phyloP scores from a whole-genome alignment of 2,329 filamentous ascomycete species.

The Rutstroemia sp. region DNA sequence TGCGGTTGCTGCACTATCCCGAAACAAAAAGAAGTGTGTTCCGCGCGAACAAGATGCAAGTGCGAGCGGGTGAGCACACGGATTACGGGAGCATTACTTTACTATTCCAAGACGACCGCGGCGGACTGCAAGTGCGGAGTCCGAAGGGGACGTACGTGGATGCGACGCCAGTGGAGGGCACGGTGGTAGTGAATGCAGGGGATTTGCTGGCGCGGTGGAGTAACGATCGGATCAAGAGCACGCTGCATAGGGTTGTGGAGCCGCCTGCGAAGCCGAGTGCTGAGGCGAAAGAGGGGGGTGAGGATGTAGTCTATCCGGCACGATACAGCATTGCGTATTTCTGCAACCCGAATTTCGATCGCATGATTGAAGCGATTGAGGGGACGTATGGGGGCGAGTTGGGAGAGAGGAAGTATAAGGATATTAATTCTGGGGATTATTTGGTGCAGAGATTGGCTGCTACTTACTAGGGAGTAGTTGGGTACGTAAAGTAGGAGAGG shows the following conservation, averaged over 20 bases:
- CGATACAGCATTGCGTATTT: constrained; percentile 85
- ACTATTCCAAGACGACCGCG: constrained; percentile 45
- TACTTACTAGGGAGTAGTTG: constrained; percentile 47
- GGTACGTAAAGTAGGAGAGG: too few species aligned
- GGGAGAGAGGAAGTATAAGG: constrained; percentile 68
- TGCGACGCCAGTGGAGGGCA: constrained; percentile 72
- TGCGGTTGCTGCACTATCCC: constrained; percentile 54
- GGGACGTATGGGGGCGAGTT: constrained; percentile 51
- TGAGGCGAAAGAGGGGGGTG: neutral
- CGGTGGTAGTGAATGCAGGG: constrained; percentile 83
- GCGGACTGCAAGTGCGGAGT: constrained; percentile 50
- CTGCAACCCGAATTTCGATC: constrained; percentile 61
- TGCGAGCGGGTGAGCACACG: constrained; percentile 44
- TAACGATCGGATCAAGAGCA: constrained; percentile 87
- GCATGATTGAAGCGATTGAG: constrained; percentile 56
- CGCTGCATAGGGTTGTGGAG: constrained; percentile 83
- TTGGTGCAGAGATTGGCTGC: constrained; percentile 68
- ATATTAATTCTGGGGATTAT: constrained; percentile 75
- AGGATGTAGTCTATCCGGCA: constrained; percentile 55
- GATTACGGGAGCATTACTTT: constrained; percentile 47
- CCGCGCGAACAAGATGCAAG: constrained; percentile 42
- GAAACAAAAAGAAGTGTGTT: constrained; percentile 38
- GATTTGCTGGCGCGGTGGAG: constrained; percentile 83
- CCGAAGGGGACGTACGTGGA: constrained; percentile 74
- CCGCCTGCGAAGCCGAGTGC: constrained; percentile 46